Base-by-base conservation (phyloP, 148 eudicot genomes). In the Gaultheria prostrata region DNA sequence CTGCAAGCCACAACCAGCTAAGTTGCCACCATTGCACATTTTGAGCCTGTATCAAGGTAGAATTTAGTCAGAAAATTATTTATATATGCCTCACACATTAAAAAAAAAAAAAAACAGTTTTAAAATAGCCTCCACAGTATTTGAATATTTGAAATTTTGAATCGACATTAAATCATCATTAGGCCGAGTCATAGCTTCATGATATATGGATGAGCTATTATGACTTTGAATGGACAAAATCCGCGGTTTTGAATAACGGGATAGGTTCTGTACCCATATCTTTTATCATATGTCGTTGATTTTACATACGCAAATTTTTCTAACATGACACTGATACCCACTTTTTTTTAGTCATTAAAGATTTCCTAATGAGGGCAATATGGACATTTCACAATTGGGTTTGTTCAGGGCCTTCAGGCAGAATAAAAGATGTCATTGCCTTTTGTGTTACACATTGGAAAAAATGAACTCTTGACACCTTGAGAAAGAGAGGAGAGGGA, bases 1-100 rank as follows among this genome's bases (percentile, higher is more conserved):
- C 8, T 72, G 76, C 85, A 79, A 87, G 87, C 75, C 77, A 85
- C 82, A 50, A 24, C 85, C 65, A 71, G 14, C 70, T 32, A 50
- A 80, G 9, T 79, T 33, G 65, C 76, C 80, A n/a, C 76, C 20
- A 51, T 70, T 79, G 78, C 77, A 79, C 61, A 65, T 78, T 45
- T 75, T 14, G 6, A 24, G 4, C 54, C 79, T 14, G 13, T 11
- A 48, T n/a, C 79, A 48, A 76, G 35, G 12, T 45, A 9, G 45
- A 45, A 48, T 76, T 57, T 48, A 76, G 51, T 74, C 54, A 76
- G 54, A 46, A 12, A 48, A 35, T 1, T 35, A 0, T 71, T 17
- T 39, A 70, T 6, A 13, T 32, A 32, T 13, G 8, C 9, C 75
- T 1, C 21, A 15, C 6, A 39, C 43, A 39, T 39, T 2, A 35